A percentile compares a stretch with the other conserved stretches of the same genome.
Conservation (phyloP, 1,284 basidiomycete species). For the Baeospora myosura region DNA sequence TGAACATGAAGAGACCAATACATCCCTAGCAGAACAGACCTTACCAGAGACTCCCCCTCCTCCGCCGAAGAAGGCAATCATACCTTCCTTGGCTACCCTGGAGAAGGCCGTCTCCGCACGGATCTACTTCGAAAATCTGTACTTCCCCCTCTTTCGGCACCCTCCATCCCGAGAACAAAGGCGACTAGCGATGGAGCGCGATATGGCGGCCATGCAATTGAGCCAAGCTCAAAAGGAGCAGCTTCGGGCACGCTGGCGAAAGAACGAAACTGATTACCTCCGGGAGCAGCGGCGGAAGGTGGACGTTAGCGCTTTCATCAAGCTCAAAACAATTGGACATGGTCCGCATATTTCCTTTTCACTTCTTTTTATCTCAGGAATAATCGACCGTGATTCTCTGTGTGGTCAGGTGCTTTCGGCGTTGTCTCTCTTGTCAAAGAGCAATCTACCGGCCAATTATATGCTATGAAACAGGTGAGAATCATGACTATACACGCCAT, state of each 20-base stretch:
- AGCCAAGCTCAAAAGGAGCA: constrained; percentile 64
- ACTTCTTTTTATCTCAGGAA: constrained; percentile 16
- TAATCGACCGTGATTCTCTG: constrained; percentile 23
- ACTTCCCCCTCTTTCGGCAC: constrained; percentile 84
- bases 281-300: constrained; percentile 79
- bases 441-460: constrained; percentile 70
- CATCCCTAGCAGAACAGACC: constrained; percentile 15
- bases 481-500: constrained; percentile 15
- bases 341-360: constrained; percentile 42
- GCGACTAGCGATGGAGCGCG: constrained; percentile 77
- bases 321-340: constrained; percentile 93
- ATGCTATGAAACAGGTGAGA: constrained; percentile 92
- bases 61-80: constrained; percentile 50
- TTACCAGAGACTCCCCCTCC: constrained; percentile 24
- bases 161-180: constrained; percentile 81
- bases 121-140: constrained; percentile 95
- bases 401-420: constrained; percentile 90
- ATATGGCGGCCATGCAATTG: constrained; percentile 73
- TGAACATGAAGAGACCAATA: constrained; percentile 46
- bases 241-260: constrained; percentile 70
- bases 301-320: constrained; percentile 78
- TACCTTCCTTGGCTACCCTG: constrained; percentile 82
- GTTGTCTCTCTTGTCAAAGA: constrained; percentile 92
- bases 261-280: constrained; percentile 86
- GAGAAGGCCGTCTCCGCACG: constrained; percentile 89